Conservation (phyloP, 129 eudicot genomes). For the Scalesia atractyloides region DNA sequence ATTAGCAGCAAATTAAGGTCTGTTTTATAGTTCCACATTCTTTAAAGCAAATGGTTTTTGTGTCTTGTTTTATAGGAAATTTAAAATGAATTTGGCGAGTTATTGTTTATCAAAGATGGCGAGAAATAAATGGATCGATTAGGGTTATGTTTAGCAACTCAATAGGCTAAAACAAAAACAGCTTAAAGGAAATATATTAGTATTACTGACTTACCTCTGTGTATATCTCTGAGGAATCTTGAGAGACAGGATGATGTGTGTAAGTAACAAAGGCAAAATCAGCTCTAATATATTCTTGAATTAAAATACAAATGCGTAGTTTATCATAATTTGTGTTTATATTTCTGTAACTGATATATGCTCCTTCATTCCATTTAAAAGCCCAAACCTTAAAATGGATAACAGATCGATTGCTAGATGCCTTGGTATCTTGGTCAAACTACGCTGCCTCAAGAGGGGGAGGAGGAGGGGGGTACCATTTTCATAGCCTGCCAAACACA, state of each 20-base stretch:
- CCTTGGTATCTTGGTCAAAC: neutral
- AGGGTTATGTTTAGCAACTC: neutral
- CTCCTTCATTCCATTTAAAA: constrained; percentile 60
- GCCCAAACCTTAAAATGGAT: constrained; percentile 44
- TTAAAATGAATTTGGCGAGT: neutral
- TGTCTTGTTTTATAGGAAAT: constrained; percentile 8
- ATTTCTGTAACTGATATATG: constrained; percentile 42
- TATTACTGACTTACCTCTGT: constrained; percentile 39
- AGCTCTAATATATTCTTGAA: constrained; percentile 51
- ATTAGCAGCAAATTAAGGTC: constrained; percentile 15
- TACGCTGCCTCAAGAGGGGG: too few species aligned
- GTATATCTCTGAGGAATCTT: constrained; percentile 47
- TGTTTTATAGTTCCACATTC: neutral
- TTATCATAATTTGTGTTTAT: constrained; percentile 23
- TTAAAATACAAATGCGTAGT: constrained; percentile 41
- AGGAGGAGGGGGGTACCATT: constrained; percentile 29
- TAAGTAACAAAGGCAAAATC: constrained; percentile 52
- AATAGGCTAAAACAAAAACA: neutral
- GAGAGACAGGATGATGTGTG: constrained; percentile 55
- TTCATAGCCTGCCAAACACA: constrained; percentile 48
- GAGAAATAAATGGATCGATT: neutral
- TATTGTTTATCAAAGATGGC: neutral
- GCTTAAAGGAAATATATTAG: neutral
- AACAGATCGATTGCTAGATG: constrained; percentile 2
- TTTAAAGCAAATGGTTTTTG: constrained; percentile 4